A percentile compares a stretch with the other conserved stretches of the same genome.
phyloP scores from a whole-genome alignment of 2,329 filamentous ascomycete species.

The Penicillium corylophilum region DNA sequence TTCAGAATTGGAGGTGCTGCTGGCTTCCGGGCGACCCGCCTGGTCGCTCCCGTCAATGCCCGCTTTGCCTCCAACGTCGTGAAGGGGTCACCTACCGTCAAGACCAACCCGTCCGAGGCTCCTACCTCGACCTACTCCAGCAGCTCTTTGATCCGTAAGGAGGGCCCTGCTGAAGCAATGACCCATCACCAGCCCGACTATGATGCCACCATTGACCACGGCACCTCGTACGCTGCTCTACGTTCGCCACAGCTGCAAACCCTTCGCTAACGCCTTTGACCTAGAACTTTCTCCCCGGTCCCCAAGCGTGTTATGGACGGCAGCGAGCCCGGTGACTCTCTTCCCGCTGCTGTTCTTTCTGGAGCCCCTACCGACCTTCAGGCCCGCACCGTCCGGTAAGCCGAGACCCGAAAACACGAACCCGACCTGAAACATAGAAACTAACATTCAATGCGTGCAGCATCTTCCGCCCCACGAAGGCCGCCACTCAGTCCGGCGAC shows the following conservation, averaged over 20 bases:
- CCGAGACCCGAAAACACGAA: background rate
- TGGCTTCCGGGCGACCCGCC: slow-evolving; percentile 33
- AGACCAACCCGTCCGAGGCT: slow-evolving; percentile 49
- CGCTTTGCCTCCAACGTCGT: slow-evolving; percentile 38
- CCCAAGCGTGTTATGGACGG: slow-evolving; percentile 88
- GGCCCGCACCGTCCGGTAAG: slow-evolving; percentile 87
- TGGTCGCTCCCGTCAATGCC: slow-evolving; percentile 34
- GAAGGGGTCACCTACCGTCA: slow-evolving; percentile 55
- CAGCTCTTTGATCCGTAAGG: slow-evolving; percentile 51
- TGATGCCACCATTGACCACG: slow-evolving; percentile 75
- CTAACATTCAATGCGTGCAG: slow-evolving; percentile 48
- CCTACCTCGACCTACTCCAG: slow-evolving; percentile 39
- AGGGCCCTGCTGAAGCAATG: slow-evolving; percentile 51
- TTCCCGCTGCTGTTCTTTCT: slow-evolving; percentile 82
- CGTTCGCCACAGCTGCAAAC: slow-evolving; percentile 2
- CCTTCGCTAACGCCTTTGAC: slow-evolving; percentile 26
- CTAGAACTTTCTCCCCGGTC: slow-evolving; percentile 83
- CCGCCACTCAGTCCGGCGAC: slow-evolving; percentile 91
- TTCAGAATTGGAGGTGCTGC: slow-evolving; percentile 54
- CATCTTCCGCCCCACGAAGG: slow-evolving; percentile 87
- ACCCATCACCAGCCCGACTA: slow-evolving; percentile 77
- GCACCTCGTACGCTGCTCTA: slow-evolving; percentile 71
- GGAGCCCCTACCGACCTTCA: slow-evolving; percentile 93
- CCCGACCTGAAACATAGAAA: background rate
- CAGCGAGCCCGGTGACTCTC: slow-evolving; percentile 71